A percentile compares a stretch with the other conserved stretches of the same genome.
Evolutionary conservation across 75 land plant genomes (phyloP).

Genomic region (Selaginella moellendorffii): DNA sequence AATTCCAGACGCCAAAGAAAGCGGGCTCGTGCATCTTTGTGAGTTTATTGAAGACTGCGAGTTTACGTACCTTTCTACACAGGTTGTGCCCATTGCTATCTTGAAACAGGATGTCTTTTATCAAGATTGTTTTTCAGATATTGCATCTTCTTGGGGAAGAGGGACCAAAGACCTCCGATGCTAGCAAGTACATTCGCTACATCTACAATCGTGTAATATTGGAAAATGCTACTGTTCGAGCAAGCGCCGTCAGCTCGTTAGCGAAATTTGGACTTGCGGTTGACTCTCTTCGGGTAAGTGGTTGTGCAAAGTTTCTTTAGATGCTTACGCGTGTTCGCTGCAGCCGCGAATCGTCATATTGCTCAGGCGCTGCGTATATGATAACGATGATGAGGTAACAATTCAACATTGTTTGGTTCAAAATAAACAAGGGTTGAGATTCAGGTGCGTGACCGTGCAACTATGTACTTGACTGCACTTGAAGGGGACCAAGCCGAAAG

Average conservation of each 20-base stretch:
- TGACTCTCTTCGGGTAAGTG: slow-evolving; percentile 63
- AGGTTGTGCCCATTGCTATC: slow-evolving; percentile 29
- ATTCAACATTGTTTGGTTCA: too few species aligned
- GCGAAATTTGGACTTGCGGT: slow-evolving; percentile 84
- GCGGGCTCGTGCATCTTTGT: slow-evolving; percentile 81
- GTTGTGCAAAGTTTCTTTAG: too few species aligned
- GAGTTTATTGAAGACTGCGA: slow-evolving; percentile 99
- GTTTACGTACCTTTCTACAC: slow-evolving; percentile 92
- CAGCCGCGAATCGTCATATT: slow-evolving; percentile 89
- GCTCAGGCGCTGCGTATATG: slow-evolving; percentile 75
- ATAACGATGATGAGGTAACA: slow-evolving; percentile 97
- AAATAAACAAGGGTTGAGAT: background rate
- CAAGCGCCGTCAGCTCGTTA: slow-evolving; percentile 87
- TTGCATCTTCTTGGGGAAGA: slow-evolving; percentile 91
- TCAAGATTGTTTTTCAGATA: slow-evolving; percentile 31
- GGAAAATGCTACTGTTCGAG: slow-evolving; percentile 95
- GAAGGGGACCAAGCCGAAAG: slow-evolving; percentile 42
- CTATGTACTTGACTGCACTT: slow-evolving; percentile 65
- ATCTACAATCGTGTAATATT: slow-evolving; percentile 88
- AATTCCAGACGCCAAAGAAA: slow-evolving; percentile 96
- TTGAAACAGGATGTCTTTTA: background rate
- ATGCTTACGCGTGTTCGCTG: too few species aligned
- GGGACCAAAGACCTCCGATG: slow-evolving; percentile 91
- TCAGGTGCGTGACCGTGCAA: slow-evolving; percentile 94
- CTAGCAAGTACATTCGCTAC: slow-evolving; percentile 96